Percentiles rank a stretch among this genome's conserved stretches.
Evolutionary conservation across 768 basidiomycete genomes (phyloP).

Genomic region (Suillus weaverae): DNA sequence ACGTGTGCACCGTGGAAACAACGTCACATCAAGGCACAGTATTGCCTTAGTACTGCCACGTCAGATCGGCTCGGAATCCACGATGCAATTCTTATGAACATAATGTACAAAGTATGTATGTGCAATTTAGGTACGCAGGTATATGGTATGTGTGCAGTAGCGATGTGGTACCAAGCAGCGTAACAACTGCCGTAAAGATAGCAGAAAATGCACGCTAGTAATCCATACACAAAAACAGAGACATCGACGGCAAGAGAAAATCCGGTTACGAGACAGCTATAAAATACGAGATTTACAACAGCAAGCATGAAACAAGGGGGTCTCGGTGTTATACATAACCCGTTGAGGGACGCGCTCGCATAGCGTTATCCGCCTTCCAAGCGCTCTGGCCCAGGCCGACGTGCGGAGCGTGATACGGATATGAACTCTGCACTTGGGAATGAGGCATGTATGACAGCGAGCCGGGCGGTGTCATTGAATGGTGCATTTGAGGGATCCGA

Average conservation of each 20-base stretch:
- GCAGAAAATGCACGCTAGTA: conserved; percentile 5
- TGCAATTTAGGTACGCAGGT: conserved; percentile 9
- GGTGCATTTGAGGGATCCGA: conserved; percentile 31
- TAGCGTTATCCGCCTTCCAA: conserved; percentile 48
- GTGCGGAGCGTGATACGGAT: conserved; percentile 41
- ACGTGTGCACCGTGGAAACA: conserved; percentile 4
- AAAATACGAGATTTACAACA: conserved; percentile 7
- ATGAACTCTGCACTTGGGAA: conserved; percentile 39
- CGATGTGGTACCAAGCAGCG: conserved; percentile 6
- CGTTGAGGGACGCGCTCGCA: conserved; percentile 36
- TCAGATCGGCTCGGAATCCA: conserved; percentile 4
- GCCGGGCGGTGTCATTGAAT: conserved; percentile 30
- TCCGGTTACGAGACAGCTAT: conserved; percentile 11
- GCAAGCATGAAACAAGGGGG: neutral
- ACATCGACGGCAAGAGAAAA: conserved; percentile 1
- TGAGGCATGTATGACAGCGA: conserved; percentile 42
- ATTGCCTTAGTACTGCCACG: conserved; percentile 6
- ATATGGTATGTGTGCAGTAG: conserved; percentile 11
- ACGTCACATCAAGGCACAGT: neutral
- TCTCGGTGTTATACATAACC: conserved; percentile 4
- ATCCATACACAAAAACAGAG: conserved; percentile 12
- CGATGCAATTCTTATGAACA: conserved; percentile 7
- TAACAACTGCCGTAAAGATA: neutral
- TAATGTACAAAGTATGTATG: conserved; percentile 10
- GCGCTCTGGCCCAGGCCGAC: conserved; percentile 38